Base-by-base conservation (phyloP, 192 early-diverging fungal species). In the Rhizophlyctis rosea region DNA sequence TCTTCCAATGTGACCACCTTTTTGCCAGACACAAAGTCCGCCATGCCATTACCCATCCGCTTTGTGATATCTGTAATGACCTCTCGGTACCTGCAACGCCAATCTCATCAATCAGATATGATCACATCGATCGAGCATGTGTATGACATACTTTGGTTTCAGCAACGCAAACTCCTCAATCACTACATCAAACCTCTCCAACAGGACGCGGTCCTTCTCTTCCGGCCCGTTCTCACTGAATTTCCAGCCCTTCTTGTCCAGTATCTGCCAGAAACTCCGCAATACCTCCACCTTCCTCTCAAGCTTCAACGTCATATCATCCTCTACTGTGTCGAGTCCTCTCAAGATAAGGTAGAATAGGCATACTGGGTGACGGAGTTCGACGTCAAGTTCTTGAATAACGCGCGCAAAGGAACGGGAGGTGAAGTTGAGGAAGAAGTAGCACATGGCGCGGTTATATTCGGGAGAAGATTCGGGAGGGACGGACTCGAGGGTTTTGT, bases 241-340 rank as follows among this genome's bases (percentile, higher is more conserved):
- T 34, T 62, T 81, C 75, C 76, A 79, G 3, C 76, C 77, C 51
- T 89, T 72, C 70, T 91, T 75, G 64, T 85, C 88, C 54, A 93
- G 87, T 48, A 83, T 70, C 55, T 90, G 74, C 63, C 98, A 84
- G 78, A 98, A 98, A 30, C 72, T 71, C 59, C 87, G 74, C 64
- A 99, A 76, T 30, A 96, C 54, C 14, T 82, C 75, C 28, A 84
- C 65, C 76, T 99, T 99, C 62, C 71, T 82, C 5, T 83, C 82
- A 21, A 90, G 71, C 21, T 77, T 74, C 47, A 99, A 80, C 24
- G 91, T 89, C 94, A 99, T 96, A 65, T 99, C 97, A 77, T 99
- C 97, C 77, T 99, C 96, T 58, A 99, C 84, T 1, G 97, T 99
- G 72, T 99, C 97, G 50, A 99, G 81, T 14, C 91, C 97, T 33